These are phyloP conservation scores for Parachaetomium inaequale DNA, from an alignment of 495 filamentous ascomycete genomes.

Conservation along the genomic window DNA sequence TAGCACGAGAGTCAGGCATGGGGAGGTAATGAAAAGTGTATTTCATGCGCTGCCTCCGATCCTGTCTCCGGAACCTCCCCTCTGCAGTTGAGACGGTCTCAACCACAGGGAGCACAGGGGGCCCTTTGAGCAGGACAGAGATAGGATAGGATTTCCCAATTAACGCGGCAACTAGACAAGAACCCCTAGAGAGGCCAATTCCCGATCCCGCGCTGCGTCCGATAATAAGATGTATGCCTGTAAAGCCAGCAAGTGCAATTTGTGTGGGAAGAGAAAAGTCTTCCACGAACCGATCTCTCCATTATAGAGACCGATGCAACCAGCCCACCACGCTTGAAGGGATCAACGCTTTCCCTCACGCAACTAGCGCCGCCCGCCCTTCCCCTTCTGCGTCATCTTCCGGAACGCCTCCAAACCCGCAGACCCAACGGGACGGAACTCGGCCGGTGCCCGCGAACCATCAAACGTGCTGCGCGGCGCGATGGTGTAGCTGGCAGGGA, in stretches of 20 bases:
- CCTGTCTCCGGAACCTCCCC: no score
- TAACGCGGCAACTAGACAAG: no score
- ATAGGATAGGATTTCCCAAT: no score
- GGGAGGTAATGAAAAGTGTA: no score
- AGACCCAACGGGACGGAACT: constrained; percentile 62
- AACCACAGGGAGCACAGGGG: no score
- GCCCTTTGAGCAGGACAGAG: no score
- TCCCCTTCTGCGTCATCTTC: constrained; percentile 72
- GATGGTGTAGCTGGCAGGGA: constrained; percentile 75
- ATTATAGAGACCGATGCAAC: not conserved
- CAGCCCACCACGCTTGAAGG: not conserved
- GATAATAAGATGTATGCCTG: no score
- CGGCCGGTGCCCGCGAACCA: constrained; percentile 30
- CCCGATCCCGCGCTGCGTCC: no score
- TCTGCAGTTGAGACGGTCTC: no score
- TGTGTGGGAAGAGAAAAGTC: not conserved
- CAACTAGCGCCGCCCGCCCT: constrained; percentile 40
- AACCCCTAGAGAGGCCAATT: no score
- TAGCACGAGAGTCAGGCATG: no score
- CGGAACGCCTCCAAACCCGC: constrained; percentile 77
- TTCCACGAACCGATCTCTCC: not conserved
- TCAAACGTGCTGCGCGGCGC: constrained; percentile 64
- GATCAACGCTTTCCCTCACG: not conserved
- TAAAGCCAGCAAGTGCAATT: not conserved
- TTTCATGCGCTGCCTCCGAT: no score